Base-by-base conservation (phyloP, 2,329 filamentous ascomycete species). In the Reticulascus tulasneorum region DNA sequence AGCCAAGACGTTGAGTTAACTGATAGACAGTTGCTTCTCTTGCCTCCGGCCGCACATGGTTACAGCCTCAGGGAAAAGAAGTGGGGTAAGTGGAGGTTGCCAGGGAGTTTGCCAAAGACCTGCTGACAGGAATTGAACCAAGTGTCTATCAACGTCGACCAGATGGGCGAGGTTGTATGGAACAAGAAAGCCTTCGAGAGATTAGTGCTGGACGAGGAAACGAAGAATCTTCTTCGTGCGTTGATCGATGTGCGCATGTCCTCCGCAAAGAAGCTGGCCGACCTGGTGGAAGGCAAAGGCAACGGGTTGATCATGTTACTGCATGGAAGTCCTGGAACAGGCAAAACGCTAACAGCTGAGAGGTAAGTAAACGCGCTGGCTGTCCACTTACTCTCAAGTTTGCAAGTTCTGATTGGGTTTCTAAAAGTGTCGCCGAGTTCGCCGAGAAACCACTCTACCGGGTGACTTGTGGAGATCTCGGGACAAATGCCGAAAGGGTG, bases 401-500 rank as follows among this genome's bases (percentile, higher is more conserved):
- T 20, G 22, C 17, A 20, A n/a, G 17, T 17, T 29, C 28, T 15
- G 17, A 17, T 29, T 15, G n/a, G n/a, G n/a, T n/a, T n/a, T n/a
- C n/a, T n/a, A n/a, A 20, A 29, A 10, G n/a, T 20, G 28, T 29
- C 16, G 13, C 29, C 13, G 29, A 22, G 29, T n/a, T 21, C 12
- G 10, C 23, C 19, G 16, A 21, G 16, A 27, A 21, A 13, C 32
- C 32, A 3, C 16, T 35, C n/a, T 35, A 27, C 17, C 8, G 12
- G 8, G 23, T 35, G 29, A 18, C 43, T 35, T 9, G 38, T 30
- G 8, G 43, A 35, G 45, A 47, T 12, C n/a, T 35, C 16, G 32
- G 32, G 4, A 7, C 23, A 5, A 19, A 12, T n/a, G 24, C 23
- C 10, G 17, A 28, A 23, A 25, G 23, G 23, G 32, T 35, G 7